A percentile compares a stretch with the other conserved stretches of the same genome.
Evolutionary conservation across 1,139 yeast species (phyloP).

Genomic region (Suhomyces choctaworum): DNA sequence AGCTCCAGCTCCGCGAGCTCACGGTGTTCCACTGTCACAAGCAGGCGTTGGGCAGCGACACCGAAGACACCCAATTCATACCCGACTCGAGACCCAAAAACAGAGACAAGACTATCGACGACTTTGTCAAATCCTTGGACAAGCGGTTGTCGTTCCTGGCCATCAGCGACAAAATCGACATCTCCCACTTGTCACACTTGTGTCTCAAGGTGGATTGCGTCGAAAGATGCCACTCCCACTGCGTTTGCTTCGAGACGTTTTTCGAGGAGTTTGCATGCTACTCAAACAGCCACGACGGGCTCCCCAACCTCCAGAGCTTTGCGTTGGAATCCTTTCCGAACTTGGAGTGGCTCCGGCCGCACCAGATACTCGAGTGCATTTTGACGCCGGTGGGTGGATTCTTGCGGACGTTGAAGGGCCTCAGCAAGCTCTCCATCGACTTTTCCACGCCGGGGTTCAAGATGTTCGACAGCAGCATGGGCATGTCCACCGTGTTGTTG

Average conservation of each 20-base stretch:
- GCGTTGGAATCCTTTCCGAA: conserved; percentile 39
- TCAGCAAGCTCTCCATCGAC: conserved; percentile 32
- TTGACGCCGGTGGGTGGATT: conserved; percentile 37
- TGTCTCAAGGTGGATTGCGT: conserved; percentile 37
- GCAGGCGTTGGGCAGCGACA: conserved; percentile 17
- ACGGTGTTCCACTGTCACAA: conserved; percentile 39
- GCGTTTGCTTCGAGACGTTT: conserved; percentile 35
- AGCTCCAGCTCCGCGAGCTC: conserved; percentile 31
- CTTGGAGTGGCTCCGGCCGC: conserved; percentile 42
- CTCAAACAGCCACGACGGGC: conserved; percentile 25
- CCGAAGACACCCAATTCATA: conserved; percentile 9
- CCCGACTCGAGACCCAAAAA: neutral
- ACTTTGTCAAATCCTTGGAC: conserved; percentile 20
- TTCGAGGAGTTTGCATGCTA: conserved; percentile 29
- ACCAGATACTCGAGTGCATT: conserved; percentile 34
- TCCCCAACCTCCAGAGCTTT: conserved; percentile 34
- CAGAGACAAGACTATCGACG: conserved; percentile 8
- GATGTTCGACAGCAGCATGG: conserved; percentile 38
- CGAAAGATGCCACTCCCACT: conserved; percentile 24
- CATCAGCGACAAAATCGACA: conserved; percentile 29
- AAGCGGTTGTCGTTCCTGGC: conserved; percentile 25
- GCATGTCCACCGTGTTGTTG: conserved; percentile 31
- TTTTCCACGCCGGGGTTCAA: conserved; percentile 43
- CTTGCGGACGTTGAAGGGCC: conserved; percentile 25
- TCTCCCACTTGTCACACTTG: conserved; percentile 25